phyloP scores from a whole-genome alignment of 768 basidiomycete genomes.

The Agaricus sinodeliciosus region DNA sequence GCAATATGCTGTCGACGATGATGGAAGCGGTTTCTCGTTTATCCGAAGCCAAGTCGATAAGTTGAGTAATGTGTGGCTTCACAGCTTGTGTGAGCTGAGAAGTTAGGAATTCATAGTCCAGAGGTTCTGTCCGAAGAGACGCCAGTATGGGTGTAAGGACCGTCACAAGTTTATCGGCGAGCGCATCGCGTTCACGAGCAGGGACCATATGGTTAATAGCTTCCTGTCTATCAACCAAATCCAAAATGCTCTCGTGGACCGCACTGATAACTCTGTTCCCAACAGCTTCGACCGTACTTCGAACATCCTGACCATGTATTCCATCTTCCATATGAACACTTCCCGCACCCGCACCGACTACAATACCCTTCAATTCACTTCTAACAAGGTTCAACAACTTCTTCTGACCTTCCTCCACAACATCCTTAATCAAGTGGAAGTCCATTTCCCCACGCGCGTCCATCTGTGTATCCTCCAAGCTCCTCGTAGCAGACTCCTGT shows the following conservation, averaged over 20 bases:
- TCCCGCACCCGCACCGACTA: slow-evolving; percentile 18
- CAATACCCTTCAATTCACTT: slow-evolving; percentile 48
- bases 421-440: slow-evolving; percentile 66
- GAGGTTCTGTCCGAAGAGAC: slow-evolving; percentile 53
- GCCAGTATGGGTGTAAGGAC: slow-evolving; percentile 56
- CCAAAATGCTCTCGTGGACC: slow-evolving; percentile 54
- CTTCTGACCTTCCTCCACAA: slow-evolving; percentile 61
- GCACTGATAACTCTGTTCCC: slow-evolving; percentile 50
- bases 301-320: slow-evolving; percentile 23
- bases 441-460: slow-evolving; percentile 76
- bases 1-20: slow-evolving; percentile 68
- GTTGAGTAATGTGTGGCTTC: slow-evolving; percentile 82
- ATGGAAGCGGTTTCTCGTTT: slow-evolving; percentile 82
- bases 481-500: slow-evolving; percentile 51
- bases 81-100: slow-evolving; percentile 74
- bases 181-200: slow-evolving; percentile 47
- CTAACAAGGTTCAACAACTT: slow-evolving; percentile 53
- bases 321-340: slow-evolving; percentile 15
- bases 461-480: slow-evolving; percentile 54
- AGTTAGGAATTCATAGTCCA: slow-evolving; percentile 78
- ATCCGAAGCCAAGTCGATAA: slow-evolving; percentile 84
- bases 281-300: slow-evolving; percentile 50
- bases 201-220: slow-evolving; percentile 38
- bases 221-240: slow-evolving; percentile 51
- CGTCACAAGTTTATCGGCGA: slow-evolving; percentile 54